A percentile compares a stretch with the other conserved stretches of the same genome.
These are phyloP conservation scores for Leptosphaerulina australis DNA, from an alignment of 2,329 filamentous ascomycete genomes.

Conservation along the genomic window DNA sequence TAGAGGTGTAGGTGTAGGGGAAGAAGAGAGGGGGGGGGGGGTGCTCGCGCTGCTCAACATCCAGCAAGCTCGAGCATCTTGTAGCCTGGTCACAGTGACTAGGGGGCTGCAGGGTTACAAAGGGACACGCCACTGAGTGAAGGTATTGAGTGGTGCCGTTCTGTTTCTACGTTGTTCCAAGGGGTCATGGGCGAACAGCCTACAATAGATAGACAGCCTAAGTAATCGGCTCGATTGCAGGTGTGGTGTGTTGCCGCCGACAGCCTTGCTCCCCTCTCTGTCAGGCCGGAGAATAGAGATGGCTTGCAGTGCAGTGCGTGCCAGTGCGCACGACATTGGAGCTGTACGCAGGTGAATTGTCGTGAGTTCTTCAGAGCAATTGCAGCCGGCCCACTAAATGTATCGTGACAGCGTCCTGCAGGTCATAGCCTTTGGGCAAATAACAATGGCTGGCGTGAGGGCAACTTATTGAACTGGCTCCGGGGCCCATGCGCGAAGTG, in stretches of 20 bases:
- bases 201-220: constrained; percentile 3
- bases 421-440: constrained; percentile 6
- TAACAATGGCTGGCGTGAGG: constrained; percentile 22
- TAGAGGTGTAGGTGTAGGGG: constrained; percentile 14
- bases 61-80: constrained; percentile 14
- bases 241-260: constrained; percentile 17
- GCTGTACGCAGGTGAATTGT: neutral
- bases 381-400: neutral
- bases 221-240: constrained; percentile 27
- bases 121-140: neutral
- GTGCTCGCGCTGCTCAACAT: constrained; percentile 11
- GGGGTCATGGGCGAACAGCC: constrained; percentile 9
- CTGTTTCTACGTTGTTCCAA: constrained; percentile 8
- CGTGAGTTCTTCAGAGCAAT: constrained; percentile 2
- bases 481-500: constrained; percentile 10
- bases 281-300: constrained; percentile 6
- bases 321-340: constrained; percentile 3
- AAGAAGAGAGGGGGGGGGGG: too few relatives aligned
- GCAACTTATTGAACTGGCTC: constrained; percentile 18
- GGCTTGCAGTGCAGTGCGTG: neutral
- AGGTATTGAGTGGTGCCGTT: neutral
- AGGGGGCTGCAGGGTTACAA: neutral
- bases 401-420: constrained; percentile 2
- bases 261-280: constrained; percentile 18
- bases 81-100: constrained; percentile 11